phyloP scores from a whole-genome alignment of 2,329 filamentous ascomycete genomes.

The Penicillium capsulatum region DNA sequence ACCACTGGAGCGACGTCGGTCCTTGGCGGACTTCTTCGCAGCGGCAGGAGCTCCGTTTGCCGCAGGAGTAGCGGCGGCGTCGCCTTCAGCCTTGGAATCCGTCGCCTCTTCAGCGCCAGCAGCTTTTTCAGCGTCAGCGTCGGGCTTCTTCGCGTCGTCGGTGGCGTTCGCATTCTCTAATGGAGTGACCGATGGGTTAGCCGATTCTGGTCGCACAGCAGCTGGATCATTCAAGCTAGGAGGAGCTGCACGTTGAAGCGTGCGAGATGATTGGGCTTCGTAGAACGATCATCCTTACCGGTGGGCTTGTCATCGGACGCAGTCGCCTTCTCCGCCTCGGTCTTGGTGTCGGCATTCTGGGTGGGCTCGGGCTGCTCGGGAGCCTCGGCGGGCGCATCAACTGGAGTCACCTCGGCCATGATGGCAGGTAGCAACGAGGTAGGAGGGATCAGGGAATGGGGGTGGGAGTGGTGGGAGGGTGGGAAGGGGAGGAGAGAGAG shows the following conservation, averaged over 20 bases:
- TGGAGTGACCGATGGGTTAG: constrained; percentile 12
- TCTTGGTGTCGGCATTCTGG: constrained; percentile 25
- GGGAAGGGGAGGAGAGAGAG: constrained; percentile 21
- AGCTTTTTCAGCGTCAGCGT: constrained; percentile 28
- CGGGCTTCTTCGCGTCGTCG: constrained; percentile 29
- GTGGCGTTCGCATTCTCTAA: constrained; percentile 18
- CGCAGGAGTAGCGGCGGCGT: constrained; percentile 30
- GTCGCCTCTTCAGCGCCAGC: constrained; percentile 19
- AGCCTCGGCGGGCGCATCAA: constrained; percentile 28
- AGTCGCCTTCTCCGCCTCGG: constrained; percentile 23
- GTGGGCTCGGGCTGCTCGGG: constrained; percentile 33
- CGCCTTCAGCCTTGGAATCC: constrained; percentile 28
- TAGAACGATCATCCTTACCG: constrained; percentile 16
- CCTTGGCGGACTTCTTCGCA: constrained; percentile 50
- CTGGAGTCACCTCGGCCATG: constrained; percentile 41
- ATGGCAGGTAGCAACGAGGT: constrained; percentile 19
- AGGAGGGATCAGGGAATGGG: constrained; percentile 14
- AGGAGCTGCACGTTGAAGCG: constrained; percentile 3
- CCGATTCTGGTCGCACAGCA: constrained; percentile 18
- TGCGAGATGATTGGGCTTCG: neutral
- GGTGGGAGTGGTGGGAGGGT: constrained; percentile 18
- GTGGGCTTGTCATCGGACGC: constrained; percentile 16
- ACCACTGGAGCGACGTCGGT: constrained; percentile 67
- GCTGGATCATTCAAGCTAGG: neutral
- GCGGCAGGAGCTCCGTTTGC: constrained; percentile 49